These are phyloP conservation scores for Backusella luteola DNA, from an alignment of 192 early-diverging fungal species.

Conservation along the genomic window DNA sequence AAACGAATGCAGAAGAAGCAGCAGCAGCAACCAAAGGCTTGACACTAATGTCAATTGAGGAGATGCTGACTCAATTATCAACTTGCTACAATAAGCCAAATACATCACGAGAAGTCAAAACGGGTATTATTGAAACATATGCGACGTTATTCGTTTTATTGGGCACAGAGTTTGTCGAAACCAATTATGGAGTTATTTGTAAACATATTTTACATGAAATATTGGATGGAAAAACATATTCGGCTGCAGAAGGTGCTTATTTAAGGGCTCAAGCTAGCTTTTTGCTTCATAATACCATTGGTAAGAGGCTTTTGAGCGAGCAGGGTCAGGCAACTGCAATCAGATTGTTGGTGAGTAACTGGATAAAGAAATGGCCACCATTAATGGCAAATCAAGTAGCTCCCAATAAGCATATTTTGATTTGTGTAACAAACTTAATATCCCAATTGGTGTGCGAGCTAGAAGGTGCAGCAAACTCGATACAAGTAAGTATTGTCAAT, in stretches of 20 bases:
- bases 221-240: conserved; percentile 47
- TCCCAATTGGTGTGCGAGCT: conserved; percentile 72
- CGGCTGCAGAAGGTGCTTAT: conserved; percentile 55
- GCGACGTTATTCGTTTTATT: conserved; percentile 67
- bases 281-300: conserved; percentile 73
- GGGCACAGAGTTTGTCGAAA: conserved; percentile 68
- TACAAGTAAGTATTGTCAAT: conserved; percentile 40
- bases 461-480: conserved; percentile 64
- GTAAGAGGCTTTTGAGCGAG: conserved; percentile 72
- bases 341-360: conserved; percentile 55
- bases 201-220: conserved; percentile 68
- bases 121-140: conserved; percentile 82
- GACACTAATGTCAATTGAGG: conserved; percentile 53
- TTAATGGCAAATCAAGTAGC: conserved; percentile 46
- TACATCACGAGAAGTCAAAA: conserved; percentile 65
- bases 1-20: background rate
- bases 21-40: conserved; percentile 11
- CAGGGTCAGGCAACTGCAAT: conserved; percentile 71
- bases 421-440: conserved; percentile 73
- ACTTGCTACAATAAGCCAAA: conserved; percentile 56
- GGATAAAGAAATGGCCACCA: conserved; percentile 59
- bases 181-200: conserved; percentile 69
- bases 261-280: conserved; percentile 60
- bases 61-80: conserved; percentile 70
- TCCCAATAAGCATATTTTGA: conserved; percentile 58